phyloP scores from a whole-genome alignment of 2,329 filamentous ascomycete species.

The Aspergillus sp. region DNA sequence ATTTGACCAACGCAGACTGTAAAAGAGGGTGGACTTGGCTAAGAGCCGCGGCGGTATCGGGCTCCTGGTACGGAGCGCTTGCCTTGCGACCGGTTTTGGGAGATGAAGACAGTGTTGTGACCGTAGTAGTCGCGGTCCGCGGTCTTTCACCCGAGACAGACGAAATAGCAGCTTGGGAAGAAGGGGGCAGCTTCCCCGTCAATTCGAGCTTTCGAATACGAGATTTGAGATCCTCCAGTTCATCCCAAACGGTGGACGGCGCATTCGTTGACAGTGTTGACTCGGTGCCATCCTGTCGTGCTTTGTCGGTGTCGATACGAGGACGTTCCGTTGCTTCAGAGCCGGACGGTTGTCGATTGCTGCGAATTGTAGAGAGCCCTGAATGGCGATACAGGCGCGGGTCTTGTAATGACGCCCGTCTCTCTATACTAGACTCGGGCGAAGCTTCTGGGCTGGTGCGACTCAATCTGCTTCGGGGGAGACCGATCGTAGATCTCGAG shows the following conservation, averaged over 20 bases:
- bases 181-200: slow-evolving; percentile 79
- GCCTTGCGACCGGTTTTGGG: slow-evolving; percentile 66
- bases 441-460: slow-evolving; percentile 32
- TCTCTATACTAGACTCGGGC: slow-evolving; percentile 25
- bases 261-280: slow-evolving; percentile 85
- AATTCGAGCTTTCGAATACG: slow-evolving; percentile 85
- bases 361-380: slow-evolving; percentile 29
- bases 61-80: slow-evolving; percentile 33
- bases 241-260: slow-evolving; percentile 94
- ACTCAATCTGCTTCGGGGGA: slow-evolving; percentile 31
- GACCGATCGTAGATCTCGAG: slow-evolving; percentile 32
- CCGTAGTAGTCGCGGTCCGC: slow-evolving; percentile 82
- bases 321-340: slow-evolving; percentile 31
- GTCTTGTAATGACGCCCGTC: slow-evolving; percentile 28
- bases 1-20: slow-evolving; percentile 74
- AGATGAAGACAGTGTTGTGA: slow-evolving; percentile 85
- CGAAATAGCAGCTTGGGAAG: slow-evolving; percentile 74
- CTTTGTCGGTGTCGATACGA: slow-evolving; percentile 28
- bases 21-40: slow-evolving; percentile 70
- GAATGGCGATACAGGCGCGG: slow-evolving; percentile 29
- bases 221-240: slow-evolving; percentile 90
- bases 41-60: slow-evolving; percentile 32
- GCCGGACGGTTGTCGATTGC: slow-evolving; percentile 29
- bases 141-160: slow-evolving; percentile 74
- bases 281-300: slow-evolving; percentile 63